Conservation (phyloP, 805 yeast species). For the Yamadazyma scolyti region DNA sequence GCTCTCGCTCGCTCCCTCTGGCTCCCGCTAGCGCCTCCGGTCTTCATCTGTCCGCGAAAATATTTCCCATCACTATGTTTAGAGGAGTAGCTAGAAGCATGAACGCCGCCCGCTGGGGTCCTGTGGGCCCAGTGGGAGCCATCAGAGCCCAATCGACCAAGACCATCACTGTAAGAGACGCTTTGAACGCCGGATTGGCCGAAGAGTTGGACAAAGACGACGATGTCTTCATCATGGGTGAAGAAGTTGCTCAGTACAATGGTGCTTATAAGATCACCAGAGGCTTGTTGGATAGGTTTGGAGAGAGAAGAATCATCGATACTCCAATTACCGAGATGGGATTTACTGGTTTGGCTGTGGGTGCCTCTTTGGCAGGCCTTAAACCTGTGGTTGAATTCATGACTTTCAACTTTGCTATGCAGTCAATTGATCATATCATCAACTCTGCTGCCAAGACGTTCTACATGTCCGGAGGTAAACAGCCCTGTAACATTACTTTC, state of each 20-base stretch:
- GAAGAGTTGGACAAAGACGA: slow-evolving; percentile 97
- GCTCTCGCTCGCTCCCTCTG: too few species aligned
- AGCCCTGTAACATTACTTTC: slow-evolving; percentile 94
- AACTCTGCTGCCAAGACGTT: slow-evolving; percentile 98
- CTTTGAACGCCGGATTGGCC: slow-evolving; percentile 89
- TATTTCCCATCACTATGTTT: slow-evolving; percentile 1
- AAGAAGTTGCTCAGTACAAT: slow-evolving; percentile 98
- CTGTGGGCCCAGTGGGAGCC: too few species aligned
- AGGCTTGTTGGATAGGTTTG: slow-evolving; percentile 92
- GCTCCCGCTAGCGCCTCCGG: slow-evolving; percentile 15
- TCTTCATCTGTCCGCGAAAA: slow-evolving; percentile 30
- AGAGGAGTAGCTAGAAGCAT: slow-evolving; percentile 4
- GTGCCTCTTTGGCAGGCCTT: slow-evolving; percentile 94
- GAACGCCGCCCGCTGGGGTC: slow-evolving; percentile 18
- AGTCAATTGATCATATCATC: slow-evolving; percentile 96
- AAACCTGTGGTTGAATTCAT: slow-evolving; percentile 97
- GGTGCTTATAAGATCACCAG: slow-evolving; percentile 98
- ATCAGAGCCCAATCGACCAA: too few species aligned
- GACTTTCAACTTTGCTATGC: slow-evolving; percentile 99
- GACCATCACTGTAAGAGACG: slow-evolving; percentile 92
- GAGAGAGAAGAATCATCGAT: slow-evolving; percentile 89
- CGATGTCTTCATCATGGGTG: slow-evolving; percentile 93
- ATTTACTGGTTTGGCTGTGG: slow-evolving; percentile 90
- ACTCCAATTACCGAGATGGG: slow-evolving; percentile 99
- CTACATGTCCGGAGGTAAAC: slow-evolving; percentile 99